Conservation (phyloP, 2,329 filamentous ascomycete genomes). For the Phialophora macrospora region DNA sequence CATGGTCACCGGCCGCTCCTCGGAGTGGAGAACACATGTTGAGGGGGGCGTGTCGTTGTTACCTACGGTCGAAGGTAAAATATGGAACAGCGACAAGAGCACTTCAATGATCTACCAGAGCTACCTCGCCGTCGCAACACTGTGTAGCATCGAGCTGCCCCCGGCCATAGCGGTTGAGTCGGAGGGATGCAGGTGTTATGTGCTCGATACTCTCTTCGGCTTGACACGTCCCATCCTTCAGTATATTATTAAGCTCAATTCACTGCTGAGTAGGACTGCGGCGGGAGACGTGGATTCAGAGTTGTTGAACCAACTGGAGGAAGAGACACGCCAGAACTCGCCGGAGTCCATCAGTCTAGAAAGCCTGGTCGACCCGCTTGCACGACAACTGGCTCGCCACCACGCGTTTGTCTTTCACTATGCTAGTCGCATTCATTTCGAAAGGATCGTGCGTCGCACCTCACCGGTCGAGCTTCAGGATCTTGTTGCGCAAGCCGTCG, state of each 20-base stretch:
- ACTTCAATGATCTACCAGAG: conserved; percentile 40
- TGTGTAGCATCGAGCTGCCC: conserved; percentile 41
- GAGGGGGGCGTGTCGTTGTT: conserved; percentile 39
- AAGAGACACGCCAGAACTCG: conserved; percentile 32
- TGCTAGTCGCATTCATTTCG: conserved; percentile 45
- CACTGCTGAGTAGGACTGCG: conserved; percentile 39
- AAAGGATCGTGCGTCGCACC: conserved; percentile 42
- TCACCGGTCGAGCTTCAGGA: conserved; percentile 40
- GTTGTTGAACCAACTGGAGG: conserved; percentile 43
- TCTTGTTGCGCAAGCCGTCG: conserved; percentile 43
- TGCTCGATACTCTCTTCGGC: conserved; percentile 42
- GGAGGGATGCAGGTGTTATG: conserved; percentile 37
- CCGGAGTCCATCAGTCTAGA: too few relatives aligned
- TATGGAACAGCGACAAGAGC: conserved; percentile 29
- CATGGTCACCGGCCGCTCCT: conserved; percentile 34
- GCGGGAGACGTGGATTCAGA: conserved; percentile 9
- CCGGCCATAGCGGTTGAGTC: conserved; percentile 32
- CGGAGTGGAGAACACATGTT: conserved; percentile 40
- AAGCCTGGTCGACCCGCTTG: conserved; percentile 32
- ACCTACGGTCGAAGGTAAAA: conserved; percentile 25
- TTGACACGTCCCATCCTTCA: conserved; percentile 40
- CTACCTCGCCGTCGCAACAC: conserved; percentile 42
- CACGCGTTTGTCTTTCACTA: conserved; percentile 46
- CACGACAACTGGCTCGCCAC: conserved; percentile 38
- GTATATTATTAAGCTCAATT: conserved; percentile 40